phyloP scores from a whole-genome alignment of 768 basidiomycete species.

The Guyanaporus albipodus region DNA sequence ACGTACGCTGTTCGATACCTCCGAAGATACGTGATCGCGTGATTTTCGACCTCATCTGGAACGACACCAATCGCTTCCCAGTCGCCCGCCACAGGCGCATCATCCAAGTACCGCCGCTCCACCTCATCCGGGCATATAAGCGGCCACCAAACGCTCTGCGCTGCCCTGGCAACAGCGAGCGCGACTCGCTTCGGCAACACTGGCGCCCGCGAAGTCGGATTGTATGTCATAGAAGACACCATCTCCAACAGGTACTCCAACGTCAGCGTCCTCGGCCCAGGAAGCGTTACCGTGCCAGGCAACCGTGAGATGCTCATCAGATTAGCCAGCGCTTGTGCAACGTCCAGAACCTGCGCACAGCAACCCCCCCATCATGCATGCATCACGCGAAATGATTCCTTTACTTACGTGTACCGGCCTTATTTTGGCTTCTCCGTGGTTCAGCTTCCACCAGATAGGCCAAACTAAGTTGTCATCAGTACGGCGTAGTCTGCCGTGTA shows the following conservation, averaged over 20 bases:
- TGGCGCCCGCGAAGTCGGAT: constrained; percentile 65
- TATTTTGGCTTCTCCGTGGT: constrained; percentile 79
- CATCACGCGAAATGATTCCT: no score
- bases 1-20: constrained; percentile 87
- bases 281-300: constrained; percentile 70
- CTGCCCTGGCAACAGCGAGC: constrained; percentile 52
- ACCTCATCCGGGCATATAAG: constrained; percentile 89
- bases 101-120: constrained; percentile 80
- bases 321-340: constrained; percentile 88
- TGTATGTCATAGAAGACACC: constrained; percentile 76
- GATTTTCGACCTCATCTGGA: constrained; percentile 81
- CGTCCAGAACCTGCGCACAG: constrained; percentile 73
- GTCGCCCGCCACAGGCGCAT: constrained; percentile 66
- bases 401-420: constrained; percentile 85
- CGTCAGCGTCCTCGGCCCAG: constrained; percentile 85
- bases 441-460: constrained; percentile 93
- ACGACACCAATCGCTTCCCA: constrained; percentile 81
- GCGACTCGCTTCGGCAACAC: constrained; percentile 75
- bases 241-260: constrained; percentile 78
- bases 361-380: constrained; percentile 12
- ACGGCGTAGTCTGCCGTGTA: constrained; percentile 5
- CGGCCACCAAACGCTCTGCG: constrained; percentile 87
- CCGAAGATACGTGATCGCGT: constrained; percentile 87
- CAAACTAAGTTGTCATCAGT: constrained; percentile 45
- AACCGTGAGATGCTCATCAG: constrained; percentile 59